Evolutionary conservation across 2,329 filamentous ascomycete species (phyloP).

Genomic region (Botrytis cinerea): DNA sequence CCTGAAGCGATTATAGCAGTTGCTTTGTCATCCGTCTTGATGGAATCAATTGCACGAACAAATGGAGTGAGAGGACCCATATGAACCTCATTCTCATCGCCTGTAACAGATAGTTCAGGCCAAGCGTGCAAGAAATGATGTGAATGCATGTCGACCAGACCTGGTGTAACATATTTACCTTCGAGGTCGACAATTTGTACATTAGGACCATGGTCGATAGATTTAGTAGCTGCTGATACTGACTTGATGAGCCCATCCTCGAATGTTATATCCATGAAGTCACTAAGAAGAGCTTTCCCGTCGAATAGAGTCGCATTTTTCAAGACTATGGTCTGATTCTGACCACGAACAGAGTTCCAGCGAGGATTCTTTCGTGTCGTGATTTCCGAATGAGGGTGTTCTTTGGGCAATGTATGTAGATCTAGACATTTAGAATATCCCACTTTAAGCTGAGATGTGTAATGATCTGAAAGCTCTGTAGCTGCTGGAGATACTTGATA

Average conservation of each 20-base stretch:
- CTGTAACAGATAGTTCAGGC: conserved; percentile 41
- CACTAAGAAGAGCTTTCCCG: conserved; percentile 43
- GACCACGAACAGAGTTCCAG: conserved; percentile 46
- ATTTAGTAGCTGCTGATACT: conserved; percentile 34
- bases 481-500: conserved; percentile 28
- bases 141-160: conserved; percentile 51
- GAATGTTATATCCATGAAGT: conserved; percentile 45
- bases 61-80: conserved; percentile 45
- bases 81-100: conserved; percentile 46
- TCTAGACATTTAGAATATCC: conserved; percentile 38
- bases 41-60: conserved; percentile 44
- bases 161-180: conserved; percentile 48
- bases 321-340: conserved; percentile 44
- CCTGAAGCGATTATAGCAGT: conserved; percentile 47
- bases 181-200: conserved; percentile 40
- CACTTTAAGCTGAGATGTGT: conserved; percentile 32
- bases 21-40: conserved; percentile 47
- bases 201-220: conserved; percentile 26
- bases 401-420: conserved; percentile 31
- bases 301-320: conserved; percentile 49
- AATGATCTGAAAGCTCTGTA: conserved; percentile 30
- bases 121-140: conserved; percentile 45
- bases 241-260: conserved; percentile 45
- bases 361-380: conserved; percentile 43
- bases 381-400: conserved; percentile 21